Conservation (phyloP, 164 flowering plant genomes). For the Santalum album region DNA sequence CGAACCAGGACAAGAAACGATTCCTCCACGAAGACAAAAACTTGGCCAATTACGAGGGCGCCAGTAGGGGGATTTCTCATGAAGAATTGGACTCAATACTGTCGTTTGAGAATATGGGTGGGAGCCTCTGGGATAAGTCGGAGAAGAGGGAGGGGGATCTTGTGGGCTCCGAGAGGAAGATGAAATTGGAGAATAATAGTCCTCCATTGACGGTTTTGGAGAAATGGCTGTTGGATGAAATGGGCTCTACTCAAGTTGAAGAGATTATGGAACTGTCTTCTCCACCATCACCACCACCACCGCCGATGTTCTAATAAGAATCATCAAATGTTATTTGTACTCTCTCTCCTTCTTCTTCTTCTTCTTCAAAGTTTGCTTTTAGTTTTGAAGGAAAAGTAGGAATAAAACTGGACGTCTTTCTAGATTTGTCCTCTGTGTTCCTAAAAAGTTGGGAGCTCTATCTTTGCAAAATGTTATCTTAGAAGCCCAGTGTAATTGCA, state of each 20-base stretch:
- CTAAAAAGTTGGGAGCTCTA: constrained; percentile 15
- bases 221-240: constrained; percentile 63
- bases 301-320: constrained; percentile 42
- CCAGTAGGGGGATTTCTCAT: constrained; percentile 18
- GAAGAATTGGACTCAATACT: constrained; percentile 52
- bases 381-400: neutral
- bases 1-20: neutral
- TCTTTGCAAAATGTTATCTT: constrained; percentile 9
- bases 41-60: constrained; percentile 1
- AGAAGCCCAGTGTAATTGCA: no score
- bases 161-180: constrained; percentile 3
- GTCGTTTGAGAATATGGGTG: constrained; percentile 37
- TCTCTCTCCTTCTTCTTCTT: no score
- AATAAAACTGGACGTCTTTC: neutral
- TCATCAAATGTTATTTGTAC: no score
- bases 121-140: constrained; percentile 29
- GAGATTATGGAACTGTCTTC: constrained; percentile 41
- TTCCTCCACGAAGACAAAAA: neutral
- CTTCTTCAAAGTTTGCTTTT: no score
- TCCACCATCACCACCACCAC: neutral
- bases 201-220: constrained; percentile 48
- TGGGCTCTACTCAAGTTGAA: constrained; percentile 26
- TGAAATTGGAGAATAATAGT: constrained; percentile 12
- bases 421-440: constrained; percentile 1
- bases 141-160: neutral